Percentiles rank a stretch among this genome's conserved stretches.
These are phyloP conservation scores for Anthracocystis panici-leucophaei DNA, from an alignment of 1,284 basidiomycete genomes.

Conservation along the genomic window DNA sequence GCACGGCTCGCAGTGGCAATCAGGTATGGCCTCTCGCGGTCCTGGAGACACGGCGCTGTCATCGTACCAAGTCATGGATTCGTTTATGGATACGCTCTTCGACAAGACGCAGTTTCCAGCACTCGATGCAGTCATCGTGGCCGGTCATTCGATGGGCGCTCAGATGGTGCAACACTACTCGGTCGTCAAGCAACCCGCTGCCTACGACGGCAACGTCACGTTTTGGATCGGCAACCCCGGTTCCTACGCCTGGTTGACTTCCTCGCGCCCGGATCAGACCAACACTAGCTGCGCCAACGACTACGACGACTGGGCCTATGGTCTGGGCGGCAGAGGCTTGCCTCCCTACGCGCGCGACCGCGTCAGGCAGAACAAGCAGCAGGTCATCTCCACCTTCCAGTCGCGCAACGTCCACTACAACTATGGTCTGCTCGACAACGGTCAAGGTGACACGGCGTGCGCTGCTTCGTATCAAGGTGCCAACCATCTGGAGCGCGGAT, in stretches of 20 bases:
- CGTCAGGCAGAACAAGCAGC: conserved; percentile 38
- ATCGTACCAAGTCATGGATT: conserved; percentile 57
- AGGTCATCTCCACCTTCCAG: conserved; percentile 45
- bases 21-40: conserved; percentile 44
- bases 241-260: conserved; percentile 56
- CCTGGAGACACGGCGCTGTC: conserved; percentile 42
- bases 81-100: conserved; percentile 56
- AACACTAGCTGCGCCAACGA: conserved; percentile 22
- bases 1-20: conserved; percentile 56
- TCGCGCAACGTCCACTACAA: conserved; percentile 59
- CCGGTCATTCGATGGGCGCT: conserved; percentile 65
- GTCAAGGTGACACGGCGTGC: conserved; percentile 62
- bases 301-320: conserved; percentile 56
- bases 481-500: conserved; percentile 61
- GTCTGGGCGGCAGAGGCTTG: conserved; percentile 43
- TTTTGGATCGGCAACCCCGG: conserved; percentile 66
- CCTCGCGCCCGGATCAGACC: conserved; percentile 38
- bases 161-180: conserved; percentile 62
- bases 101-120: conserved; percentile 55
- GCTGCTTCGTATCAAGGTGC: conserved; percentile 54
- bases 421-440: conserved; percentile 63
- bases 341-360: conserved; percentile 53
- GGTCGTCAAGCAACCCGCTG: conserved; percentile 42
- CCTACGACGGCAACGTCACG: conserved; percentile 56
- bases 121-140: conserved; percentile 55